Base-by-base conservation (phyloP, 345 rosid species). In the Citrus inodora region DNA sequence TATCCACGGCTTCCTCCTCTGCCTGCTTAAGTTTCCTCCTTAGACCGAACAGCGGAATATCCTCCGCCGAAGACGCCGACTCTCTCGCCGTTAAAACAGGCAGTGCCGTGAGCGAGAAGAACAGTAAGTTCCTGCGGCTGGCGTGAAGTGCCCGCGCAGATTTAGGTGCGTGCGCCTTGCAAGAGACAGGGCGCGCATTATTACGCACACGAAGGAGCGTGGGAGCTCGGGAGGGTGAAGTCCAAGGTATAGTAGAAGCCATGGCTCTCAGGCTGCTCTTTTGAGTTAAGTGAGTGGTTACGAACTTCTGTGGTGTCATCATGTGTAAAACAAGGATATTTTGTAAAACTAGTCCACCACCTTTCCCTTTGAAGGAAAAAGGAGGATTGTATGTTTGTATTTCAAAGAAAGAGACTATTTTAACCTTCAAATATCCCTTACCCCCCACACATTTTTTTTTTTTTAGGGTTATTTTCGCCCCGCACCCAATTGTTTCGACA, bases 41-140 rank as follows among this genome's bases (percentile, higher is more conserved):
- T 40, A 95, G 80, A 2, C 98, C 98, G 74, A 95, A 95, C 10
- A 93, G 81, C 21, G 88, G 88, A 40, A 95, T 95, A 80, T 91
- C 86, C 85, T 80, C 78, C 35, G 97, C 98, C 73, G 67, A 42
- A 2, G 95, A 84, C 4, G 85, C 71, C 53, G 79, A 64, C 70
- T 83, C 89, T 71, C 81, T 53, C 0, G 66, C 80, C 0, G 83
- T 74, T 40, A 89, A 53, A 40, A 83, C 87, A 58, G 92, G 90
- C 21, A 86, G 80, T 24, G 91, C 84, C 14, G 97, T 87, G n/a
- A 91, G 51, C 8, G 87, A 83, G 80, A 88, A 80, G 33, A 91
- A 83, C 8, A 91, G 80, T 14, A 91, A 78, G 71, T 86, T 79
- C 82, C 98, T 84, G 42, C 98, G 88, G 71, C 76, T 78, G 72